These are phyloP conservation scores for Claviceps arundinis DNA, from an alignment of 2,329 filamentous ascomycete species.

Conservation along the genomic window DNA sequence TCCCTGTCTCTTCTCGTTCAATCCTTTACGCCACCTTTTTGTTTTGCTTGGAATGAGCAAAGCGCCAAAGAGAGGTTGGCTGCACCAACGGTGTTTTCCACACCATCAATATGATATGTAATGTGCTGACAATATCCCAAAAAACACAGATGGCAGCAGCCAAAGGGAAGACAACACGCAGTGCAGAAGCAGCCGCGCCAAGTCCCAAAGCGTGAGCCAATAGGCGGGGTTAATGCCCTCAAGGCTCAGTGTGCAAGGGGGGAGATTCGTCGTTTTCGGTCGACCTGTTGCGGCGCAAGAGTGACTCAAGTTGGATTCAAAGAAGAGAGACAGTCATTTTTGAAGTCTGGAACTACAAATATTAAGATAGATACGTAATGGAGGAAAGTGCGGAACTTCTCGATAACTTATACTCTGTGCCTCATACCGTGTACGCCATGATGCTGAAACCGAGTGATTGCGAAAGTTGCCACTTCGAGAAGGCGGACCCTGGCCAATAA, in stretches of 20 bases:
- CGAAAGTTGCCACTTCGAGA: not conserved
- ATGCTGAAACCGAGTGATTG: not conserved
- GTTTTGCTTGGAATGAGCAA: too few relatives aligned
- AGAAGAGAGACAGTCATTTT: too few relatives aligned
- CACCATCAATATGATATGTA: not conserved
- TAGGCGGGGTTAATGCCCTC: too few relatives aligned
- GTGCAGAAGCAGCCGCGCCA: not conserved
- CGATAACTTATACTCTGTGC: too few relatives aligned
- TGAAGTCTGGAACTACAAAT: too few relatives aligned
- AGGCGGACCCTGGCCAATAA: constrained; percentile 2
- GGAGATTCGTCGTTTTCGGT: not conserved
- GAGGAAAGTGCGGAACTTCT: too few relatives aligned
- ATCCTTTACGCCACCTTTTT: too few relatives aligned
- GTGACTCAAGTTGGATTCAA: too few relatives aligned
- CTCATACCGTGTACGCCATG: too few relatives aligned
- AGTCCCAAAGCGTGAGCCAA: not conserved
- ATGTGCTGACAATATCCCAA: not conserved
- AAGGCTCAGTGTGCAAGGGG: not conserved
- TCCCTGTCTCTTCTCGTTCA: not conserved
- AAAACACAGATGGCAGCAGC: not conserved
- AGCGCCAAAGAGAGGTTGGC: too few relatives aligned
- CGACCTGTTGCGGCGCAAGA: too few relatives aligned
- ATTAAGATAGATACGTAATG: too few relatives aligned
- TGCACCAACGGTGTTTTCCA: not conserved
- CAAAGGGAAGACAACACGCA: not conserved